phyloP scores from a whole-genome alignment of 306 rosid genomes.

The Trifolium pratense region DNA sequence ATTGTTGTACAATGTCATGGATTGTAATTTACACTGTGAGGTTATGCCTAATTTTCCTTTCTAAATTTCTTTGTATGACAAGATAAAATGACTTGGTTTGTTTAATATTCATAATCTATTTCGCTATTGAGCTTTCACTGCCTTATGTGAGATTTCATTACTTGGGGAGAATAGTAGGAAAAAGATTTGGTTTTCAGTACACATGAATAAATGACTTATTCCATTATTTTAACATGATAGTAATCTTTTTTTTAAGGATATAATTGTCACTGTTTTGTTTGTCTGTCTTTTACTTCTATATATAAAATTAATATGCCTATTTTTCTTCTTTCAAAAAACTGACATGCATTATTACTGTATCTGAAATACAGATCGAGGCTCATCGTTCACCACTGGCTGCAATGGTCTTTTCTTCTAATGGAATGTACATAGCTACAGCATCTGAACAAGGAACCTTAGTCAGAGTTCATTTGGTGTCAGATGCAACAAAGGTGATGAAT shows the following conservation, averaged over 20 bases:
- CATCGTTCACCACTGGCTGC: constrained; percentile 85
- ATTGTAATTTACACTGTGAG: constrained; percentile 86
- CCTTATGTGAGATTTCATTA: constrained; percentile 30
- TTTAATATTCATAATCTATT: constrained; percentile 17
- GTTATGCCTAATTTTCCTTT: constrained; percentile 52
- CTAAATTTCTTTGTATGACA: constrained; percentile 19
- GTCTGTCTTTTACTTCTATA: neutral
- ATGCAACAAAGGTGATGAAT: constrained; percentile 83
- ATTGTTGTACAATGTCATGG: constrained; percentile 88
- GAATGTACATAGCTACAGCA: constrained; percentile 92
- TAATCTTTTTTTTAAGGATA: constrained; percentile 4
- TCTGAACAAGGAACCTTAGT: constrained; percentile 96
- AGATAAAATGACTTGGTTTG: constrained; percentile 27
- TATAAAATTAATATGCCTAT: neutral
- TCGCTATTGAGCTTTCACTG: constrained; percentile 25
- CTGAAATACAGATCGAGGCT: constrained; percentile 79
- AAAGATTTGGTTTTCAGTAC: constrained; percentile 17
- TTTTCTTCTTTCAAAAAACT: constrained; percentile 19
- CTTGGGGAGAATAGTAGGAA: constrained; percentile 2
- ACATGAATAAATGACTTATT: constrained; percentile 26
- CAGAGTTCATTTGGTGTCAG: constrained; percentile 88
- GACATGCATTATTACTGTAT: constrained; percentile 28
- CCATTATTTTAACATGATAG: constrained; percentile 24
- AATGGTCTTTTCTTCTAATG: constrained; percentile 82
- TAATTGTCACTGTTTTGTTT: constrained; percentile 2